phyloP scores from a whole-genome alignment of 164 flowering plant genomes.

The Nymphaea thermarum region DNA sequence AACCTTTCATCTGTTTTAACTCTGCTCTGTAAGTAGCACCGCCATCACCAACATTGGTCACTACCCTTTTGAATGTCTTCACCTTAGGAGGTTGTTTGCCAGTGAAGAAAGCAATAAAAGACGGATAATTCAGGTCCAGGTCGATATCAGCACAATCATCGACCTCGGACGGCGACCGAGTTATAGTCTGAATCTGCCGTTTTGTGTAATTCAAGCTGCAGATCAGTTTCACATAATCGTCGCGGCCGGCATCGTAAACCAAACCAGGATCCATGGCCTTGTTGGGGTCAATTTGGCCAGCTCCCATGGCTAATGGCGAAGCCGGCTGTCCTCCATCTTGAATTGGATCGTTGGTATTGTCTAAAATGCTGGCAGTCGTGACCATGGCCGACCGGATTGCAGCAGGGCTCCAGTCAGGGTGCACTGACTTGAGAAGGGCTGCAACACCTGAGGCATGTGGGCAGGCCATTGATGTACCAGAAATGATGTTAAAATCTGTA shows the following conservation, averaged over 20 bases:
- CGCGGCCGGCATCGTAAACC: slow-evolving; percentile 25
- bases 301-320: slow-evolving; percentile 49
- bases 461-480: slow-evolving; percentile 73
- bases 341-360: slow-evolving; percentile 33
- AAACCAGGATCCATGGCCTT: slow-evolving; percentile 67
- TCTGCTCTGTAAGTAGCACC: slow-evolving; percentile 25
- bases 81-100: slow-evolving; percentile 5
- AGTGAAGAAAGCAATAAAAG: slow-evolving; percentile 43
- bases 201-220: slow-evolving; percentile 42
- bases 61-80: slow-evolving; percentile 36
- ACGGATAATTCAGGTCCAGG: slow-evolving; percentile 59
- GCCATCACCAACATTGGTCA: slow-evolving; percentile 47
- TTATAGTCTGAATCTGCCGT: slow-evolving; percentile 31
- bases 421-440: slow-evolving; percentile 40
- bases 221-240: slow-evolving; percentile 43
- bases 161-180: slow-evolving; percentile 12
- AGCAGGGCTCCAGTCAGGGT: slow-evolving; percentile 68
- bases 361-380: slow-evolving; percentile 39
- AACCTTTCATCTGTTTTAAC: neutral
- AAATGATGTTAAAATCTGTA: slow-evolving; percentile 32
- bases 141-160: slow-evolving; percentile 23
- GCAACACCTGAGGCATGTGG: slow-evolving; percentile 63
- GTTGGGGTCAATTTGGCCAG: slow-evolving; percentile 61
- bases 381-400: slow-evolving; percentile 67
- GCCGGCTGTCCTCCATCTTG: slow-evolving; percentile 26